phyloP scores from a whole-genome alignment of 768 basidiomycete species.

The Russula abietina region DNA sequence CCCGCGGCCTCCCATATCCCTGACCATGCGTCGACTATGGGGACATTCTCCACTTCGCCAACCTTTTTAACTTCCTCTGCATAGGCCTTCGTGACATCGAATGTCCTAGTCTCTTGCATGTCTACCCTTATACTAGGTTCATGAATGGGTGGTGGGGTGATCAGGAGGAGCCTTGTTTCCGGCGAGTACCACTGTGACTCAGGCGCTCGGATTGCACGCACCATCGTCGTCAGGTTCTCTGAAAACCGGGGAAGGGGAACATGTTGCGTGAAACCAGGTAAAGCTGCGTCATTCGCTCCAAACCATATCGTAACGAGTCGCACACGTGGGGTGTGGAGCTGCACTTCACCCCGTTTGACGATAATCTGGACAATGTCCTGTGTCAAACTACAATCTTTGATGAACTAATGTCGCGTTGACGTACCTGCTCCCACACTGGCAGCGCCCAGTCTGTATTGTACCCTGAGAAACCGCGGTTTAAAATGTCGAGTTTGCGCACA shows the following conservation, averaged over 20 bases:
- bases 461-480: constrained; percentile 80
- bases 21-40: constrained; percentile 71
- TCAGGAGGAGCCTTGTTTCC: constrained; percentile 66
- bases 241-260: constrained; percentile 64
- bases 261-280: constrained; percentile 61
- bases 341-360: constrained; percentile 45
- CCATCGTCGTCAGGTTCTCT: constrained; percentile 56
- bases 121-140: constrained; percentile 50
- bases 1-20: constrained; percentile 70
- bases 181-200: constrained; percentile 63
- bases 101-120: constrained; percentile 53
- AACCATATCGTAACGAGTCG: constrained; percentile 84
- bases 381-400: background rate
- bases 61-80: constrained; percentile 64
- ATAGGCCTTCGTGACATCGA: constrained; percentile 58
- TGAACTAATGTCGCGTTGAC: constrained; percentile 15
- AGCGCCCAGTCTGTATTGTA: constrained; percentile 87
- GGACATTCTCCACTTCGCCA: constrained; percentile 48
- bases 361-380: constrained; percentile 42
- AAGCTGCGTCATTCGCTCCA: constrained; percentile 81
- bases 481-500: constrained; percentile 71
- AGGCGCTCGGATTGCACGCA: constrained; percentile 56
- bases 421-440: constrained; percentile 70
- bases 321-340: constrained; percentile 48
- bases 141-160: constrained; percentile 83